phyloP scores from a whole-genome alignment of 78 protist genomes.

The Monosiga brevicollis region DNA sequence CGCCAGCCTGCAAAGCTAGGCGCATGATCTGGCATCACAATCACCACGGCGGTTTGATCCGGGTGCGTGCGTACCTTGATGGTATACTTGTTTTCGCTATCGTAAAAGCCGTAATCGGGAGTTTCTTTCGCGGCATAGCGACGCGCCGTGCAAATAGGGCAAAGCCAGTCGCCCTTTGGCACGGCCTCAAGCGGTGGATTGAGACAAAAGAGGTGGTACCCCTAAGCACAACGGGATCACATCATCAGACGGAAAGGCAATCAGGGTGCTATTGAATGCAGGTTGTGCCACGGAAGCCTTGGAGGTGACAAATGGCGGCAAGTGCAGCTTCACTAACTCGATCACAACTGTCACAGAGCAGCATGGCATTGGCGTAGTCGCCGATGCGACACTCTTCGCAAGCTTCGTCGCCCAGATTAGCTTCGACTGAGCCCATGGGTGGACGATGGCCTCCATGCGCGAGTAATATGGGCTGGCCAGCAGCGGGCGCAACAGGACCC shows the following conservation, averaged over 20 bases:
- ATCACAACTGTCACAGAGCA: neutral
- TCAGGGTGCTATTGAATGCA: no score
- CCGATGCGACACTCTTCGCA: neutral
- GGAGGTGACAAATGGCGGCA: no score
- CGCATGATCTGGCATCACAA: no score
- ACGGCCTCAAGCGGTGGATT: conserved; percentile 10
- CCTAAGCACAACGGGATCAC: conserved; percentile 1
- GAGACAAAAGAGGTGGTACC: conserved; percentile 24
- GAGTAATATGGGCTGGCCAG: neutral
- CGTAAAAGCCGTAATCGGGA: neutral
- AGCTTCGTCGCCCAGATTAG: neutral
- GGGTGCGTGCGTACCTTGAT: no score
- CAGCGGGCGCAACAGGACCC: neutral
- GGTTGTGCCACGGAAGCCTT: no score
- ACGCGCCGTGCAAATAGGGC: conserved; percentile 13
- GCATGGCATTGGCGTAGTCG: neutral
- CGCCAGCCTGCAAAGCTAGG: neutral
- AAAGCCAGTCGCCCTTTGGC: conserved; percentile 22
- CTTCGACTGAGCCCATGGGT: neutral
- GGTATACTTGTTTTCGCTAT: neutral
- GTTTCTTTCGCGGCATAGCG: neutral
- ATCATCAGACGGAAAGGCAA: neutral
- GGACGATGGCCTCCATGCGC: neutral
- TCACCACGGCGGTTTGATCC: no score
- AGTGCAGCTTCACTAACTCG: no score